A percentile compares a stretch with the other conserved stretches of the same genome.
Conservation (phyloP, 352 stramenopile species). For the Ophiocytium majus region DNA sequence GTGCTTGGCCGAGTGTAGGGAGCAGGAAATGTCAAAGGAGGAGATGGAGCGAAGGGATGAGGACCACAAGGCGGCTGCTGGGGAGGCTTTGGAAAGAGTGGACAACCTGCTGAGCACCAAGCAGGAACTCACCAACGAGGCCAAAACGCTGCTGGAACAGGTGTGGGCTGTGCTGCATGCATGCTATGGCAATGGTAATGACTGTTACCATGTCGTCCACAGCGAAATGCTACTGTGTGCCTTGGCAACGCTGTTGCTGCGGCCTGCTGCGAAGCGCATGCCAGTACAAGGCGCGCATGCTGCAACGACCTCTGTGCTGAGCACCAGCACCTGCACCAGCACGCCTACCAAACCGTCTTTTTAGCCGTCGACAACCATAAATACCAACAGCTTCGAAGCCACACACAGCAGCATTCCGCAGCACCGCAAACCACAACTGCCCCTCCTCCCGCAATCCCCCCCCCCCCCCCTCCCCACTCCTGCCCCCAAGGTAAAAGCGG, state of each 20-base stretch:
- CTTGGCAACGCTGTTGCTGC: background rate
- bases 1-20: no score
- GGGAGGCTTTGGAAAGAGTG: background rate
- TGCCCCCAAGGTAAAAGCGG: background rate
- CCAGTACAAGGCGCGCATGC: background rate
- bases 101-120: slow-evolving; percentile 12
- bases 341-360: background rate
- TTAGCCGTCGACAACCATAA: background rate
- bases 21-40: slow-evolving; percentile 9
- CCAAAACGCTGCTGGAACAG: slow-evolving; percentile 4
- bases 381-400: background rate
- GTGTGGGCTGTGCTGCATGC: background rate
- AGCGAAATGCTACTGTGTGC: background rate
- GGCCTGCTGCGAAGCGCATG: background rate
- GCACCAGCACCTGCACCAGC: background rate
- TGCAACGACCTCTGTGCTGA: background rate
- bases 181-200: background rate
- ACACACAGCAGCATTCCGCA: background rate
- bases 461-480: background rate
- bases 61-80: background rate
- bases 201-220: background rate
- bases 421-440: background rate
- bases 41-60: background rate
- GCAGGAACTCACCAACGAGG: background rate
- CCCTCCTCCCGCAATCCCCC: background rate